Evolutionary conservation across 108 stramenopile species (phyloP).

Genomic region (Schizochytrium sp.): DNA sequence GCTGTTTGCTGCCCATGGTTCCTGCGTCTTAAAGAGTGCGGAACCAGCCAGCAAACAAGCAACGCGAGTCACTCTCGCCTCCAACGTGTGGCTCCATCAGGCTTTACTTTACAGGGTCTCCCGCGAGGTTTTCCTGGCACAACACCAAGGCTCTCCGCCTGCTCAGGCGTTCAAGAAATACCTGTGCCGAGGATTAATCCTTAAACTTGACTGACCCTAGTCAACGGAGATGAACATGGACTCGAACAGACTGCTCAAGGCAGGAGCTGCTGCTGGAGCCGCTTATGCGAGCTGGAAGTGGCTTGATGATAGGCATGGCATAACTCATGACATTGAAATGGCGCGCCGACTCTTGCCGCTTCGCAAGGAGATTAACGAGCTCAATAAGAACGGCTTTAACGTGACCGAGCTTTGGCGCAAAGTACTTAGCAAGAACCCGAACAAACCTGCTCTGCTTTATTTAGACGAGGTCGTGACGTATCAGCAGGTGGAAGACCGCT

Average conservation of each 20-base stretch:
- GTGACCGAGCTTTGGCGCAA: slow-evolving; percentile 46
- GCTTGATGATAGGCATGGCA: slow-evolving; percentile 34
- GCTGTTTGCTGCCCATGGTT: too few species aligned
- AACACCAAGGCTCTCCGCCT: too few species aligned
- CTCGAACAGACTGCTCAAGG: not conserved
- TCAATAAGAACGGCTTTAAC: slow-evolving; percentile 31
- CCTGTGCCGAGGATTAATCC: too few species aligned
- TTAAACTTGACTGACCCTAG: too few species aligned
- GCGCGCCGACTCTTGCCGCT: slow-evolving; percentile 36
- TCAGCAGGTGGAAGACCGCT: slow-evolving; percentile 58
- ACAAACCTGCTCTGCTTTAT: slow-evolving; percentile 49
- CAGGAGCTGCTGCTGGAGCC: slow-evolving; percentile 21
- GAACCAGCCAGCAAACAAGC: too few species aligned
- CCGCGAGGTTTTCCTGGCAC: too few species aligned
- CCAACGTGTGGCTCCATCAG: too few species aligned
- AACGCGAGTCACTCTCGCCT: too few species aligned
- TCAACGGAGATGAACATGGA: not conserved
- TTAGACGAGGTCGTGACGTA: slow-evolving; percentile 40
- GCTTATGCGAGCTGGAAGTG: slow-evolving; percentile 57
- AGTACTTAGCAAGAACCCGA: slow-evolving; percentile 54
- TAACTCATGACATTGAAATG: not conserved
- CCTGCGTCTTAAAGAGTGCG: too few species aligned
- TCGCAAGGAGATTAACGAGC: not conserved
- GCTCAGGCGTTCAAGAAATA: too few species aligned
- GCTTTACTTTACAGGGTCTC: too few species aligned